phyloP scores from a whole-genome alignment of 208 protist genomes.

The Willaertia magna region DNA sequence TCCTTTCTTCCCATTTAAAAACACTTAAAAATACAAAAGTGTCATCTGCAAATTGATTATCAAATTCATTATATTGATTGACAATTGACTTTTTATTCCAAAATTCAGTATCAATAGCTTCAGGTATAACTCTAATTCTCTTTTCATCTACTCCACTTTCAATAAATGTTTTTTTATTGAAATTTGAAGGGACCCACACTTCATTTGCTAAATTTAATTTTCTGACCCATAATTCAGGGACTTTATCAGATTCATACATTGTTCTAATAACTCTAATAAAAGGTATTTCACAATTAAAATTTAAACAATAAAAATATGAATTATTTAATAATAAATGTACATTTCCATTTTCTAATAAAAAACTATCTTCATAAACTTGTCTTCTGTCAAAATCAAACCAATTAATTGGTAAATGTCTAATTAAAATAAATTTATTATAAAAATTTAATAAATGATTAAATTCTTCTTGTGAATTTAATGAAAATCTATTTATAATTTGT shows the following conservation, averaged over 20 bases:
- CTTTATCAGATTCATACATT: constrained; percentile 21
- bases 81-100: constrained; percentile 9
- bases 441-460: too few relatives aligned
- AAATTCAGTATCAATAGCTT: constrained; percentile 40
- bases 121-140: constrained; percentile 37
- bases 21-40: constrained; percentile 43
- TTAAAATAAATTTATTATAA: too few relatives aligned
- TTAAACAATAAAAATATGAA: too few relatives aligned
- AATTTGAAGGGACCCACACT: constrained; percentile 44
- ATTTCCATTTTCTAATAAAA: too few relatives aligned
- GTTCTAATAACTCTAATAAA: constrained; percentile 17
- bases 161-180: constrained; percentile 37
- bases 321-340: too few relatives aligned
- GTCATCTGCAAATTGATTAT: background rate
- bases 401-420: too few relatives aligned
- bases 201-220: constrained; percentile 26
- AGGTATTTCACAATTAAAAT: too few relatives aligned
- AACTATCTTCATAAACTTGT: too few relatives aligned
- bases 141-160: constrained; percentile 12
- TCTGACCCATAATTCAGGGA: constrained; percentile 11
- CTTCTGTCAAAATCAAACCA: too few relatives aligned
- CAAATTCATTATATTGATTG: background rate
- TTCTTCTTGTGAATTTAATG: too few relatives aligned
- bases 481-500: too few relatives aligned
- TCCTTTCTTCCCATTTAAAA: constrained; percentile 52